These are phyloP conservation scores for Acanthamoeba healyi DNA, from an alignment of 208 protist species.

Conservation along the genomic window DNA sequence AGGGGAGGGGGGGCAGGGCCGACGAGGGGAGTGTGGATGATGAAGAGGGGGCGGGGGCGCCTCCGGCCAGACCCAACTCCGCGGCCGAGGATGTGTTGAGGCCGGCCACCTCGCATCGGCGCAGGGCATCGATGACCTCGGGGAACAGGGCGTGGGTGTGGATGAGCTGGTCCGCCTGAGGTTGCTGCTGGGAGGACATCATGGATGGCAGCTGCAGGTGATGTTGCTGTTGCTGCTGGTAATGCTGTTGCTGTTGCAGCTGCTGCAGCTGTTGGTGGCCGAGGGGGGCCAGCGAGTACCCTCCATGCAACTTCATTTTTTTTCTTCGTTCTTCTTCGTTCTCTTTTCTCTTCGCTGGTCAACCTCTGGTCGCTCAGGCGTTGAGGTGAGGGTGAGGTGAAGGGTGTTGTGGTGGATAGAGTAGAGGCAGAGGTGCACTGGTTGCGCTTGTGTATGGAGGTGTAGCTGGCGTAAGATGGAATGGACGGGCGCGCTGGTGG, in stretches of 20 bases:
- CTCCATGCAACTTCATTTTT: slow-evolving; percentile 18
- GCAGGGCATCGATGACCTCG: slow-evolving; percentile 52
- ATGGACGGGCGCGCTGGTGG: too few species aligned
- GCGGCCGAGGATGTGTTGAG: neutral
- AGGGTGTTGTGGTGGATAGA: too few species aligned
- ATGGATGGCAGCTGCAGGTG: neutral
- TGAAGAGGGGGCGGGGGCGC: neutral
- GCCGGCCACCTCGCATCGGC: slow-evolving; percentile 43
- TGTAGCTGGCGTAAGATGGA: too few species aligned
- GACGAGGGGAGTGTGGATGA: neutral
- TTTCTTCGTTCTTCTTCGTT: neutral
- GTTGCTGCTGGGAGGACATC: neutral
- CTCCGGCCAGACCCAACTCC: neutral
- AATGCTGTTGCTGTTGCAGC: neutral
- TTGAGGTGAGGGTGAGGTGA: neutral
- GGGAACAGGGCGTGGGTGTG: slow-evolving; percentile 22
- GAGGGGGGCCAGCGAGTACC: neutral
- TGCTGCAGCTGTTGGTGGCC: neutral
- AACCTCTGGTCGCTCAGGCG: neutral
- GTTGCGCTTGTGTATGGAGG: too few species aligned
- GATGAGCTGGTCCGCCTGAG: neutral
- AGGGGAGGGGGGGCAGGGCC: neutral
- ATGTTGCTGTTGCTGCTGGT: neutral
- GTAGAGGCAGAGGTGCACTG: too few species aligned
- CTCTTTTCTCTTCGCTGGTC: neutral